phyloP scores from a whole-genome alignment of 1,139 yeast species.

The Magnusiomyces starmeri region DNA sequence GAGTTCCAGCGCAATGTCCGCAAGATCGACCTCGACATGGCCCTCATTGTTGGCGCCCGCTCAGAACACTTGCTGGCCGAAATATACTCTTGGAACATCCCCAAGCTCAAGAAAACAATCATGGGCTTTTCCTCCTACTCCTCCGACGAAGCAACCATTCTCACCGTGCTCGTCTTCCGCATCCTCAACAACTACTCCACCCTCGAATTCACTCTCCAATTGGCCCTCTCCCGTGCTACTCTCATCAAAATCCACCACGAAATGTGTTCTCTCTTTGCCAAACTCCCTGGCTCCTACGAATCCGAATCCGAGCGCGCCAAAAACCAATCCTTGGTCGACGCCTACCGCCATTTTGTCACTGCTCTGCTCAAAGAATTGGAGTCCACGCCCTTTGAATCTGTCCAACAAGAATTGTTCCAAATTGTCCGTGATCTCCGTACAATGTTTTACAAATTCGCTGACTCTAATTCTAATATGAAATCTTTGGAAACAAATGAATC shows the following conservation, averaged over 20 bases:
- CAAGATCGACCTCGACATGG: constrained; percentile 31
- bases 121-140: constrained; percentile 21
- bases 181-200: constrained; percentile 27
- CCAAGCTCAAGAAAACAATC: constrained; percentile 30
- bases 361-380: constrained; percentile 31
- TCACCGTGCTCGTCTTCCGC: constrained; percentile 31
- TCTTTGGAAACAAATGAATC: too few relatives aligned
- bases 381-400: constrained; percentile 29
- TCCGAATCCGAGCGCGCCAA: not conserved
- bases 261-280: constrained; percentile 25
- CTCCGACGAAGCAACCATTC: constrained; percentile 32
- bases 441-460: constrained; percentile 31
- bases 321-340: constrained; percentile 20
- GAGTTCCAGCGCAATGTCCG: constrained; percentile 28
- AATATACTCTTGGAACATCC: constrained; percentile 30
- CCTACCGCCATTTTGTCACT: constrained; percentile 30
- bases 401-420: constrained; percentile 34
- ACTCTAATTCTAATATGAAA: constrained; percentile 8
- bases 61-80: constrained; percentile 27
- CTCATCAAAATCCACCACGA: constrained; percentile 33
- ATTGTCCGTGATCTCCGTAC: constrained; percentile 32
- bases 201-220: constrained; percentile 30
- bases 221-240: constrained; percentile 33
- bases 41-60: constrained; percentile 28
- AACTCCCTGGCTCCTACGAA: constrained; percentile 18